Evolutionary conservation across 2,329 filamentous ascomycete genomes (phyloP), one percentile per base, ranked within the genome.

Genomic region (Penicillium sp.): DNA sequence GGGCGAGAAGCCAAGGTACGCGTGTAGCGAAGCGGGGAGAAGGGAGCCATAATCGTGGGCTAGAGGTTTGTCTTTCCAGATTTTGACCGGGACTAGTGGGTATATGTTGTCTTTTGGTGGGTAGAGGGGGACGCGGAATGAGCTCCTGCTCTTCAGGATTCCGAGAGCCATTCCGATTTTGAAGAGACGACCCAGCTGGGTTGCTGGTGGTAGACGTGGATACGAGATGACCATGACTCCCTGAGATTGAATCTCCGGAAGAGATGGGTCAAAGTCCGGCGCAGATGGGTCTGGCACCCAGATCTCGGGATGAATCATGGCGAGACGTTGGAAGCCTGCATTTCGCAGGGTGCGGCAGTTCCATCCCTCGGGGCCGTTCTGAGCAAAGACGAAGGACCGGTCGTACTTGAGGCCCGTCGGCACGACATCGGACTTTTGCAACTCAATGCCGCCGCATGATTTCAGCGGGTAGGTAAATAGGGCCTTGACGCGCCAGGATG

Each of bases 401-500:
- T 96, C 89, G 63, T 84, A 86, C 60, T 84, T 78, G 41, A 94
- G 73, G 2, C 89, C 88, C 2, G 79, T 79, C 4, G 79, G 70
- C 31, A 87, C 67, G 11, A 93, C 75, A 38, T 79, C 76, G 44
- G 78, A 79, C 45, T 75, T 69, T 36, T 77, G 68, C 32, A 95
- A 65, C 66, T 93, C 87, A 39, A 94, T 80, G 18, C 84, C 86
- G 40, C 71, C 73, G 62, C 88, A 94, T 41, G 85, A 87, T 68
- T 94, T 91, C 62, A 95, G 69, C 1, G 90, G 89, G 63, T 93
- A 91, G 44, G 89, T 77, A 68, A 82, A 83, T 36, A 94, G 71
- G 39, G 84, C 86, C 62, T 87, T 83, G 33, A 84, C 68, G 23
- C 64, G 66, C 65, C 73, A 74, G 41, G 62, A 62, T 15, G 65